Conservation (phyloP, 1,284 basidiomycete genomes). For the Coniferiporia weirii region DNA sequence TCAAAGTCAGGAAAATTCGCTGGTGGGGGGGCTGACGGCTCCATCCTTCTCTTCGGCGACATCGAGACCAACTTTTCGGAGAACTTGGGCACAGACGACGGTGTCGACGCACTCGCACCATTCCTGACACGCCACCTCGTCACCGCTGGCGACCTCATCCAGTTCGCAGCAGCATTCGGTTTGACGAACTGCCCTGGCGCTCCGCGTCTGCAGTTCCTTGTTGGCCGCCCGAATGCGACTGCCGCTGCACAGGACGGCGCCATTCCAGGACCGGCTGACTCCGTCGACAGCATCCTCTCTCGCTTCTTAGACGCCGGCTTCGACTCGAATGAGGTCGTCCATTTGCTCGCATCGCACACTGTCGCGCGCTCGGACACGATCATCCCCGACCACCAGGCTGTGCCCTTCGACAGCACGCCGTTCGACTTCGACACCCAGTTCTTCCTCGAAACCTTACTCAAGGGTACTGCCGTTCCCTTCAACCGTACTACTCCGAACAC, state of each 20-base stretch:
- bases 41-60: slow-evolving; percentile 7
- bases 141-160: slow-evolving; percentile 27
- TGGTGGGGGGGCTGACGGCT: slow-evolving; percentile 14
- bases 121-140: slow-evolving; percentile 25
- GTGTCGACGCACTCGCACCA: slow-evolving; percentile 24
- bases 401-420: slow-evolving; percentile 21
- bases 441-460: slow-evolving; percentile 20
- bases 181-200: slow-evolving; percentile 30
- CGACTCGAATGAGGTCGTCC: slow-evolving; percentile 27
- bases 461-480: slow-evolving; percentile 17
- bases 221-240: slow-evolving; percentile 23
- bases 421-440: slow-evolving; percentile 22
- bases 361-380: slow-evolving; percentile 20
- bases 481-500: slow-evolving; percentile 7
- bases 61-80: slow-evolving; percentile 23
- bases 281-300: slow-evolving; percentile 26
- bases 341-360: slow-evolving; percentile 23
- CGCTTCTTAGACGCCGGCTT: slow-evolving; percentile 26
- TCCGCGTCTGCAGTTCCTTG: slow-evolving; percentile 25
- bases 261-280: slow-evolving; percentile 27
- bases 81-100: slow-evolving; percentile 27
- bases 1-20: slow-evolving; percentile 2
- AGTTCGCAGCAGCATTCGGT: slow-evolving; percentile 28
- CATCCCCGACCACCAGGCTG: slow-evolving; percentile 12
- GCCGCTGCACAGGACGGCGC: slow-evolving; percentile 25